Base-by-base conservation (phyloP, 148 eudicot species). In the Rhododendron griersonianum region DNA sequence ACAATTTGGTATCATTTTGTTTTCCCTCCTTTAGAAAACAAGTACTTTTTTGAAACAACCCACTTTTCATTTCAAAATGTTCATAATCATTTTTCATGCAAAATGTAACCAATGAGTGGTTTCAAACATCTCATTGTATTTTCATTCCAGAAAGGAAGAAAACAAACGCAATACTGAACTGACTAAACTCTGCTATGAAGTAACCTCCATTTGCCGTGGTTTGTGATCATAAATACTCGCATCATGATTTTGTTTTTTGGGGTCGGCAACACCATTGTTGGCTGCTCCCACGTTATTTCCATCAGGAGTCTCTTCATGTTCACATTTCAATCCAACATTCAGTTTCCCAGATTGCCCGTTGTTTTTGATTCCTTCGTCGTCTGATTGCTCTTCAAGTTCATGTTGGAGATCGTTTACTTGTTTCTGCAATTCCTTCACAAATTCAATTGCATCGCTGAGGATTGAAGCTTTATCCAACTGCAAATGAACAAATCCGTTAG, bases 391-490 rank as follows among this genome's bases (percentile, higher is more conserved):
- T 85, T 94, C 98, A 7, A 94, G 93, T 89, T 95, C 96, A 45
- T 84, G 86, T 78, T 95, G 92, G 33, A 95, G 92, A 48, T 97
- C 96, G 63, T 90, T 85, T 7, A 85, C 95, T 90, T 97, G 94
- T 84, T 92, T 88, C 83, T 93, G 89, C 84, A 95, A 84, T 87
- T 97, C 99, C 90, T 91, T 92, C 76, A 97, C 98, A 85, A 91
- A 96, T 21, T 93, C 93, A 78, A 96, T 96, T 6, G 99, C 99
- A 90, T 96, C 99, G 23, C 98, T 96, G 5, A 95, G 94, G 44
- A 97, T 95, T 1, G 99, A 92, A 65, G 99, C 98, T 85, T 95
- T 91, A 55, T 97, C 99, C 92, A 97, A 84, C 99, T 96, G 85
- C 55, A 71, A 57, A 69, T 73, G 18, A 33, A 45, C 78, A 35